These are phyloP conservation scores for Cyclostephanos tholiformis DNA, from an alignment of 108 stramenopile genomes.

Conservation along the genomic window DNA sequence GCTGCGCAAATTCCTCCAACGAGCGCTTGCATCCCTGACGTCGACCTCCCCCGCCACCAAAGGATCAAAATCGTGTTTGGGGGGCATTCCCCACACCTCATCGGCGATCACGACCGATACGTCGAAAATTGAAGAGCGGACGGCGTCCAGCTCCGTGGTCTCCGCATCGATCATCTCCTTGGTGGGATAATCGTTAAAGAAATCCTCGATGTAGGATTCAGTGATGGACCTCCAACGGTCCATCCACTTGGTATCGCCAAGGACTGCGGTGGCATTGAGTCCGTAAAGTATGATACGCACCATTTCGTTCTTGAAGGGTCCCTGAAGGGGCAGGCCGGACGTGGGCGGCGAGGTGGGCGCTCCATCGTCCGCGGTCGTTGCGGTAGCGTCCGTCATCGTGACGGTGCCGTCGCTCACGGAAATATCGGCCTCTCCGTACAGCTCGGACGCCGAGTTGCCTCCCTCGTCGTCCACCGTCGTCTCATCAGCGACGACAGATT, in stretches of 20 bases:
- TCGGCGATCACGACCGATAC: slow-evolving; percentile 28
- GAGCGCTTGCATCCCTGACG: not conserved
- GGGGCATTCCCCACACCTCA: slow-evolving; percentile 16
- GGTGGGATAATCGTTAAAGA: slow-evolving; percentile 40
- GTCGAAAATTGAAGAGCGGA: slow-evolving; percentile 29
- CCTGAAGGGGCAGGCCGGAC: slow-evolving; percentile 16
- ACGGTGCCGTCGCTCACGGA: not conserved
- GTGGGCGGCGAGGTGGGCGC: slow-evolving; percentile 8
- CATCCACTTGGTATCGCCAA: slow-evolving; percentile 14
- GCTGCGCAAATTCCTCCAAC: slow-evolving; percentile 18
- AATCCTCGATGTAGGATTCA: slow-evolving; percentile 28
- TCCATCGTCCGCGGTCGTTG: not conserved
- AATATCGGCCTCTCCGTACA: not conserved
- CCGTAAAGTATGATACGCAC: slow-evolving; percentile 53
- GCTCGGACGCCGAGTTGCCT: not conserved
- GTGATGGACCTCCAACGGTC: slow-evolving; percentile 36
- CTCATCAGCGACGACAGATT: not conserved
- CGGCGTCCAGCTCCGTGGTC: slow-evolving; percentile 8
- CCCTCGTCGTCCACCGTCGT: not conserved
- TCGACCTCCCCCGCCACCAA: slow-evolving; percentile 15
- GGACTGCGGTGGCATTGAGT: slow-evolving; percentile 1
- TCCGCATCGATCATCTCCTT: not conserved
- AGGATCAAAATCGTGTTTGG: slow-evolving; percentile 36
- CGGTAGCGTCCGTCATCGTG: not conserved
- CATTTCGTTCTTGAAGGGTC: slow-evolving; percentile 37